Base-by-base conservation (phyloP, 139 green algal species). In the Nannochloris sp. region DNA sequence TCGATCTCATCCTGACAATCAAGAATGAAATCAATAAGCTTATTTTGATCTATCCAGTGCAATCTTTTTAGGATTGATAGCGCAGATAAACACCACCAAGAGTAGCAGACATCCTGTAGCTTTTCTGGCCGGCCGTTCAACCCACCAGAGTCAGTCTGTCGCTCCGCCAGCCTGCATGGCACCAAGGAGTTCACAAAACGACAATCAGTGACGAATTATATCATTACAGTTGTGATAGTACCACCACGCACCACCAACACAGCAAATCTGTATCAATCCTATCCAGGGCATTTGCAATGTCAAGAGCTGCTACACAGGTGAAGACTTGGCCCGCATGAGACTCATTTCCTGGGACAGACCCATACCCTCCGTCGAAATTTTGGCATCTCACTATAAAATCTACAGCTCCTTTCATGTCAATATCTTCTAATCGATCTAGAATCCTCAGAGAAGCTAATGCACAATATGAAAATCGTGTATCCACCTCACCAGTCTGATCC, bases 341-440 rank as follows among this genome's bases (percentile, higher is more conserved):
- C 66, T 94, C 87, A 49, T 85, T 84, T 40, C 87, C 85, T 67
- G 88, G 87, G 4, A 70, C 85, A 62, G 70, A 79, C 3, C 94
- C 94, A 68, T 97, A 99, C 14, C 94, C 94, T 46, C 92, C 94
- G 66, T 99, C 94, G 72, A 97, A 98, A 73, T 99, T 99, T 37
- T 80, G 81, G 77, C 94, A 98, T 3, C 59, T 30, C 2, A 74
- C 65, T 1, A 98, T 79, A 66, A 87, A 97, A 4, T 77, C 61
- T 23, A 85, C 81, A 1, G 90, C 91, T 20, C 62, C 60, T 1
- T 68, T 33, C 2, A 97, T 73, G 67, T 97, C 63, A 2, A 98
- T 69, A 6, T 63, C 67, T 16, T 78, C 55, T 28, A 84, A 58
- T 5, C 74, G 65, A 53, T 67, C 55, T 12, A 87, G 59, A 31